Evolutionary conservation across 148 eudicot species (phyloP).

Genomic region (Diospyros lotus): DNA sequence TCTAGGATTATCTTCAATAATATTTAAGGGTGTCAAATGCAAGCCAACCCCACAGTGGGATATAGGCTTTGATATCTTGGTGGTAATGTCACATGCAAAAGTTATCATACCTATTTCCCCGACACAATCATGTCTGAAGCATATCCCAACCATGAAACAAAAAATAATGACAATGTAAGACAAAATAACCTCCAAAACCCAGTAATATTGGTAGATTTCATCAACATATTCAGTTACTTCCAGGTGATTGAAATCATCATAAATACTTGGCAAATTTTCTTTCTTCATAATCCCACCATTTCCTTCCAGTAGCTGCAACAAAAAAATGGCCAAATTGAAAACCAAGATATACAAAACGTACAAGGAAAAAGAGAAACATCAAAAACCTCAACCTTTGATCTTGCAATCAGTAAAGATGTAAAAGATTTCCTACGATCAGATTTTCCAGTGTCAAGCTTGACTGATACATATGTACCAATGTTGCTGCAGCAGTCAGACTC

Average conservation of each 20-base stretch:
- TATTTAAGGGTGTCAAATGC: too few species aligned
- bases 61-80: too few species aligned
- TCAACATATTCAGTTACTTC: constrained; percentile 95
- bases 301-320: constrained; percentile 46
- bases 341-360: neutral
- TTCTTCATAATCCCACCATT: constrained; percentile 26
- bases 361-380: neutral
- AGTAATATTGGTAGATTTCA: constrained; percentile 83
- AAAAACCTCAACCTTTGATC: constrained; percentile 56
- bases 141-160: neutral
- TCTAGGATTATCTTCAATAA: too few species aligned
- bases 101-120: neutral
- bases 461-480: constrained; percentile 19
- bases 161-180: constrained; percentile 5
- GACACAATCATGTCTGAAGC: neutral
- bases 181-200: constrained; percentile 71
- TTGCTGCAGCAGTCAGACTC: constrained; percentile 22
- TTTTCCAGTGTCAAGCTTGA: constrained; percentile 31
- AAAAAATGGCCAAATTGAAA: neutral
- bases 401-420: constrained; percentile 54
- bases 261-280: constrained; percentile 52
- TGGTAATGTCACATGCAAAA: neutral
- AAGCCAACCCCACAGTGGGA: too few species aligned
- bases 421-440: constrained; percentile 72
- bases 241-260: constrained; percentile 72